Evolutionary conservation across 352 stramenopile species (phyloP).

Genomic region (Globisporangium spiculum): DNA sequence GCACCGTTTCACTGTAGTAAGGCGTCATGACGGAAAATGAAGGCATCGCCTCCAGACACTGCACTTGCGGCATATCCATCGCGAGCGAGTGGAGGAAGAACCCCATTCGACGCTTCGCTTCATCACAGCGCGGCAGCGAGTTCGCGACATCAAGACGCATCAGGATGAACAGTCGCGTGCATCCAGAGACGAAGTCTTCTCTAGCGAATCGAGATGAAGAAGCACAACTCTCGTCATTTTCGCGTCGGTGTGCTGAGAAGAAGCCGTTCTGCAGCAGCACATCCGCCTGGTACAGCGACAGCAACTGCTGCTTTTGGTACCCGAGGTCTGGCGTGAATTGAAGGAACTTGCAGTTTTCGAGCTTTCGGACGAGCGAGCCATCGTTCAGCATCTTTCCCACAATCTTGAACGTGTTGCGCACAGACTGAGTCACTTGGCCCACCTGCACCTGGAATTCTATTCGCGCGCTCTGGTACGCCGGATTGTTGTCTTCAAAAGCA

Average conservation of each 20-base stretch:
- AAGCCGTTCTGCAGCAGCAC: constrained; percentile 51
- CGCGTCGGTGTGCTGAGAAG: constrained; percentile 35
- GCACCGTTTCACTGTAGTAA: constrained; percentile 86
- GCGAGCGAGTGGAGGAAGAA: constrained; percentile 85
- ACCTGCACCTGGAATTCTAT: constrained; percentile 74
- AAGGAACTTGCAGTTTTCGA: constrained; percentile 63
- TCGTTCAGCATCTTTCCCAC: constrained; percentile 65
- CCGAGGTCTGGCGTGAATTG: constrained; percentile 48
- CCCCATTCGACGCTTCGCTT: constrained; percentile 81
- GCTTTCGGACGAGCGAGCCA: constrained; percentile 34
- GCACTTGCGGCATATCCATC: constrained; percentile 82
- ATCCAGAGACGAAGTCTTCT: constrained; percentile 73
- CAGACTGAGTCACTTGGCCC: constrained; percentile 50
- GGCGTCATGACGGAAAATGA: constrained; percentile 89
- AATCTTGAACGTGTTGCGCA: constrained; percentile 42
- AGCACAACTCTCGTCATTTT: constrained; percentile 28
- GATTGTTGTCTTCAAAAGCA: constrained; percentile 37
- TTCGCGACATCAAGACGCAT: constrained; percentile 65
- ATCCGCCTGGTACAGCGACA: constrained; percentile 70
- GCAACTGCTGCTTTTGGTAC: constrained; percentile 70
- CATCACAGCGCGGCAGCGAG: constrained; percentile 74
- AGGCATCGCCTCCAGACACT: constrained; percentile 76
- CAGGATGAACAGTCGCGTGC: constrained; percentile 79
- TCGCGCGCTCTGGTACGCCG: constrained; percentile 38
- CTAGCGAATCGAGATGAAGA: constrained; percentile 40